Evolutionary conservation across 192 early-diverging fungal species (phyloP).

Genomic region (Podila epicladia): DNA sequence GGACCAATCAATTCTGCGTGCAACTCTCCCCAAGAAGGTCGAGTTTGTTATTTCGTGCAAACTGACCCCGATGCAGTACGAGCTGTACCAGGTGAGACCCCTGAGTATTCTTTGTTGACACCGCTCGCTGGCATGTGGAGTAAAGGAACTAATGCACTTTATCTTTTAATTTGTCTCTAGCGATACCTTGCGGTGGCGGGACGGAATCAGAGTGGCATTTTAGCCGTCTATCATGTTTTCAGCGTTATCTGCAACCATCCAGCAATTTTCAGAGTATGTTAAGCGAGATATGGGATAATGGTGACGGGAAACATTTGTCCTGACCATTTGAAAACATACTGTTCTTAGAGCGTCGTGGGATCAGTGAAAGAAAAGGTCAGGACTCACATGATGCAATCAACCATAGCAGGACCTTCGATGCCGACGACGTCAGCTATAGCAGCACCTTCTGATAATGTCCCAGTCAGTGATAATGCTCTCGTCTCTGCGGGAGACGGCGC

Average conservation of each 20-base stretch:
- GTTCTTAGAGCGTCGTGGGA: too few species aligned
- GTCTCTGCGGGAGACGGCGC: neutral
- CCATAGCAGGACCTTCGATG: too few species aligned
- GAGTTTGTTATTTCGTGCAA: slow-evolving; percentile 78
- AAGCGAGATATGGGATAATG: too few species aligned
- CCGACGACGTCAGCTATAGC: neutral
- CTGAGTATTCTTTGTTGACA: neutral
- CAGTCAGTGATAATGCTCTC: neutral
- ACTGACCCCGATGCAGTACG: slow-evolving; percentile 64
- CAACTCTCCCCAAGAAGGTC: slow-evolving; percentile 72
- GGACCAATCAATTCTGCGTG: slow-evolving; percentile 58
- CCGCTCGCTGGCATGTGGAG: too few species aligned
- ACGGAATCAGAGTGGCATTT: neutral
- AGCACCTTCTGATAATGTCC: neutral
- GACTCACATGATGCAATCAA: too few species aligned
- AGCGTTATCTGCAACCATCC: slow-evolving; percentile 75
- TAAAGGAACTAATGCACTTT: neutral
- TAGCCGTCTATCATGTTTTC: slow-evolving; percentile 20
- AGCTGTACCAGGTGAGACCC: slow-evolving; percentile 61
- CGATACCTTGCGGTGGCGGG: slow-evolving; percentile 8
- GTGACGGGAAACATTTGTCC: too few species aligned
- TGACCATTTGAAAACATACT: too few species aligned
- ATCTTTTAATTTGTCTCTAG: neutral
- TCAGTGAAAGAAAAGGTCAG: too few species aligned
- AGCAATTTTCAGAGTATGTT: slow-evolving; percentile 55